A percentile compares a stretch with the other conserved stretches of the same genome.
These are phyloP conservation scores for Termitomyces sp. DNA, from an alignment of 768 basidiomycete species.

Conservation along the genomic window DNA sequence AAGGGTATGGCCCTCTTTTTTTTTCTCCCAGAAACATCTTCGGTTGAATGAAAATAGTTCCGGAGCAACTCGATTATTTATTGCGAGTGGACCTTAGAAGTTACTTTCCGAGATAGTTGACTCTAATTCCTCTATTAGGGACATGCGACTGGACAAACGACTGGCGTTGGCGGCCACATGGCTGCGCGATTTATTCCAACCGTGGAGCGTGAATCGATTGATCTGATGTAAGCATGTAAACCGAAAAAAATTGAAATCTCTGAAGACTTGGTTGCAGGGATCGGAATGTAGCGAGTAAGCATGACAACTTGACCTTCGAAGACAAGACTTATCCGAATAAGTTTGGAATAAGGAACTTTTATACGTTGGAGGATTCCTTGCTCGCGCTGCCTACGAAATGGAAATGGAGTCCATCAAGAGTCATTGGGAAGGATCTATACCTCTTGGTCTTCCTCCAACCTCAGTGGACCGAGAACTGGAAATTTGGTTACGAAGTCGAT, in stretches of 20 bases:
- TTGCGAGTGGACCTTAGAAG: constrained; percentile 39
- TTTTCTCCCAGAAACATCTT: neutral
- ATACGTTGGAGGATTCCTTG: constrained; percentile 76
- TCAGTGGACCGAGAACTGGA: constrained; percentile 37
- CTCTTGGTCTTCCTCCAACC: constrained; percentile 20
- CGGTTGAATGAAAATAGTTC: constrained; percentile 31
- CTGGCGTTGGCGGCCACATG: constrained; percentile 64
- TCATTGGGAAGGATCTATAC: constrained; percentile 52
- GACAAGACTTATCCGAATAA: constrained; percentile 19
- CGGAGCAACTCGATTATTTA: constrained; percentile 77
- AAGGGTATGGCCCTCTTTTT: constrained; percentile 47
- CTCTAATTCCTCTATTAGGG: constrained; percentile 46
- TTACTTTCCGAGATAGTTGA: neutral
- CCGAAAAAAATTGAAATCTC: neutral
- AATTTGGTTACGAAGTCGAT: constrained; percentile 49
- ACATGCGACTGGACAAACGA: constrained; percentile 89
- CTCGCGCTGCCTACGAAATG: constrained; percentile 79
- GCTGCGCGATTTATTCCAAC: constrained; percentile 90
- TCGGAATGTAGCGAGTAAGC: constrained; percentile 69
- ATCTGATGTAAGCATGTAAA: constrained; percentile 59
- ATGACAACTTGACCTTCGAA: neutral
- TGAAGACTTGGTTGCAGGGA: constrained; percentile 42
- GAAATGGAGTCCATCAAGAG: constrained; percentile 60
- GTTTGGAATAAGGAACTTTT: constrained; percentile 92
- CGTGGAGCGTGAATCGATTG: constrained; percentile 92